Conservation (phyloP, 208 protist species). For the Leptomonas seymouri region DNA sequence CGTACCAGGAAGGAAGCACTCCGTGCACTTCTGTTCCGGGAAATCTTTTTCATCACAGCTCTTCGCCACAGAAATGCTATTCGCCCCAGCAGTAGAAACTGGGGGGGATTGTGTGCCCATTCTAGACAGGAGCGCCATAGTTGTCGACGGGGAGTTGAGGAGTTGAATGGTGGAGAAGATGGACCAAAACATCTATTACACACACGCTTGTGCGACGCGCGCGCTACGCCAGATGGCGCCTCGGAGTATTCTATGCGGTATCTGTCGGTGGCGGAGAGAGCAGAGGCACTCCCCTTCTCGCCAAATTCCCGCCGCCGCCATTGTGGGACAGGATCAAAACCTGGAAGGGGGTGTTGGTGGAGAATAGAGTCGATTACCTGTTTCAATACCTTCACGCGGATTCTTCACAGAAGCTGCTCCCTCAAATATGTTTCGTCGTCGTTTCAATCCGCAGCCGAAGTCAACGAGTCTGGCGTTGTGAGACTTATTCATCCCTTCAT, state of each 20-base stretch:
- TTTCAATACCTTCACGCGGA: constrained; percentile 8
- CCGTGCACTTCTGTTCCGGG: constrained; percentile 14
- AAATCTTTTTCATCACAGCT: not conserved
- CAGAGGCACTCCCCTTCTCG: not conserved
- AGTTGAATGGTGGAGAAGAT: constrained; percentile 7
- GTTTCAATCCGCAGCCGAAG: constrained; percentile 13
- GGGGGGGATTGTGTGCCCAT: too few species aligned
- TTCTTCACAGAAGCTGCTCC: constrained; percentile 6
- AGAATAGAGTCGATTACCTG: constrained; percentile 12
- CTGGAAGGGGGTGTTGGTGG: constrained; percentile 11
- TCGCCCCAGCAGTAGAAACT: not conserved
- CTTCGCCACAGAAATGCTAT: not conserved
- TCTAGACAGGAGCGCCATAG: not conserved
- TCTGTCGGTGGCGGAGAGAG: constrained; percentile 15
- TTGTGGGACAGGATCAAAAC: constrained; percentile 9
- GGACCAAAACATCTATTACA: constrained; percentile 14
- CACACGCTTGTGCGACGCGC: constrained; percentile 13
- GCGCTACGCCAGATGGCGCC: constrained; percentile 16
- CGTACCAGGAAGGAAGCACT: too few species aligned
- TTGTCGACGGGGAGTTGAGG: not conserved
- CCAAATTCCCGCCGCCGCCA: not conserved
- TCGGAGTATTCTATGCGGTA: constrained; percentile 15
- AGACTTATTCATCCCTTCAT: constrained; percentile 11
- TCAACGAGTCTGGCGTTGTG: not conserved
- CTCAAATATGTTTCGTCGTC: constrained; percentile 4